Conservation (phyloP, 208 protist species). For the Leishmania lainsoni region DNA sequence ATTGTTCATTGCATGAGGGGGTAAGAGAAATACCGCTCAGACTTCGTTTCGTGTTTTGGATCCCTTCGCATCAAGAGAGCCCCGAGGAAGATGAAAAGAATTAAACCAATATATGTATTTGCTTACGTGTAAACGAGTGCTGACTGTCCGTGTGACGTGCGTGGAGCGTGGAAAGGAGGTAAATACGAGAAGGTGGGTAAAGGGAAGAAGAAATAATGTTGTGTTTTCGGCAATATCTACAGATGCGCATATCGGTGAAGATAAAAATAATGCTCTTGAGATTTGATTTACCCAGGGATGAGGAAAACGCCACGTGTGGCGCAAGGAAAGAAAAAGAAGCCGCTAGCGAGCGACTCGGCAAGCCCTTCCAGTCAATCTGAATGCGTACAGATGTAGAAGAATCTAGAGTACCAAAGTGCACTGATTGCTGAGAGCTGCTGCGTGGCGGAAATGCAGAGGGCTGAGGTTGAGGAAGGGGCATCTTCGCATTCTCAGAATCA, state of each 20-base stretch:
- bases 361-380: background rate
- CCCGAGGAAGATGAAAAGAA: constrained; percentile 2
- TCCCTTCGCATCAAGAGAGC: constrained; percentile 11
- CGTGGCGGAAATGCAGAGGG: background rate
- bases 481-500: background rate
- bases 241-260: background rate
- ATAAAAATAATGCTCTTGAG: background rate
- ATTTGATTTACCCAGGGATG: background rate
- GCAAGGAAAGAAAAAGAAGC: background rate
- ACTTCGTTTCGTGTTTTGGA: background rate
- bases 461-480: background rate
- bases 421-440: background rate
- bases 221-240: background rate
- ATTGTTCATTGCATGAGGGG: background rate
- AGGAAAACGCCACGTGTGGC: background rate
- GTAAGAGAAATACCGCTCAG: no score
- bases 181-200: background rate
- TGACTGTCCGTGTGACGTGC: background rate
- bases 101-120: constrained; percentile 1
- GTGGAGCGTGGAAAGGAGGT: background rate
- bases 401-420: background rate
- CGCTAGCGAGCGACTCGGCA: background rate
- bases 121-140: background rate
- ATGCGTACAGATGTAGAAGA: background rate
- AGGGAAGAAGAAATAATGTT: background rate